Evolutionary conservation across 371 early-diverging fungal species (phyloP).

Genomic region (Coemansia sp.): DNA sequence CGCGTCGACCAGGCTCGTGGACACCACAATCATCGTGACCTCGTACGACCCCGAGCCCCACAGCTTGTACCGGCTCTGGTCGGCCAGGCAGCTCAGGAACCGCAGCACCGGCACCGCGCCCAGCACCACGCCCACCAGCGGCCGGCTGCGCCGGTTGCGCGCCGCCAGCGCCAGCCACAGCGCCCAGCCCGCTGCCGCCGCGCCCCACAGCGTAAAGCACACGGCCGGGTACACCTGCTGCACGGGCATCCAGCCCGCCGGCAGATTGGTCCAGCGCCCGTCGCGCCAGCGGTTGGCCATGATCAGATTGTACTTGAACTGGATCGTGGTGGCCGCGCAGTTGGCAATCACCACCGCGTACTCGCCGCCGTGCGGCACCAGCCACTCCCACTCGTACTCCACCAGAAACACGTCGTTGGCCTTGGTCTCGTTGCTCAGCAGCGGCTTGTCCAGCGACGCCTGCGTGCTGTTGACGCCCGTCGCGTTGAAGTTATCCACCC

Average conservation of each 20-base stretch:
- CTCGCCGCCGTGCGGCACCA: conserved; percentile 38
- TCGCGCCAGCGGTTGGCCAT: conserved; percentile 46
- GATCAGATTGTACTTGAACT: conserved; percentile 48
- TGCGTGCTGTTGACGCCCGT: background rate
- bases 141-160: conserved; percentile 6
- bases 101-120: conserved; percentile 37
- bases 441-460: conserved; percentile 8
- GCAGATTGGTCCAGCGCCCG: conserved; percentile 42
- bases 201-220: conserved; percentile 39
- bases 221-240: conserved; percentile 30
- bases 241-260: conserved; percentile 49
- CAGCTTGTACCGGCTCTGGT: conserved; percentile 35
- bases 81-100: conserved; percentile 38
- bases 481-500: background rate
- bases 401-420: conserved; percentile 41
- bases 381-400: conserved; percentile 48
- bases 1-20: conserved; percentile 44
- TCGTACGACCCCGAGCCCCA: conserved; percentile 42
- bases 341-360: conserved; percentile 47
- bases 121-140: conserved; percentile 13
- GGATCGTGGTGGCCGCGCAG: conserved; percentile 45
- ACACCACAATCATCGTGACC: conserved; percentile 37
- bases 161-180: conserved; percentile 8
- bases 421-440: conserved; percentile 28
- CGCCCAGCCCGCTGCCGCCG: conserved; percentile 22